Evolutionary conservation across 148 eudicot genomes (phyloP).

Genomic region (Fallopia convolvulus): DNA sequence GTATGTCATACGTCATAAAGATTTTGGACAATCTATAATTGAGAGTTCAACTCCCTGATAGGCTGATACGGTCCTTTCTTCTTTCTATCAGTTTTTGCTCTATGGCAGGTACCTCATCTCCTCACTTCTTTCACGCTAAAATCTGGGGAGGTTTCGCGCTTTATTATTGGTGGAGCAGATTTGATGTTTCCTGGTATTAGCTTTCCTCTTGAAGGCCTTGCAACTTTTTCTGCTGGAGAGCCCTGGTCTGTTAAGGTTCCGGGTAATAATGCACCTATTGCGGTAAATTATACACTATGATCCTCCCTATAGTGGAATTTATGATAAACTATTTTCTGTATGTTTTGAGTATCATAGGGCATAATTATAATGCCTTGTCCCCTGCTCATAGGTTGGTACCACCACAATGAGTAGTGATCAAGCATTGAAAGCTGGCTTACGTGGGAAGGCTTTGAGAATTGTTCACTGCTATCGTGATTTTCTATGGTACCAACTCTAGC

Average conservation of each 20-base stretch:
- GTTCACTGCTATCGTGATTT: conserved; percentile 59
- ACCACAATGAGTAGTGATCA: conserved; percentile 73
- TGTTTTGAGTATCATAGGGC: background rate
- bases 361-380: background rate
- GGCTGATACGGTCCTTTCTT: background rate
- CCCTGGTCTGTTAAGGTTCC: conserved; percentile 92
- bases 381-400: conserved; percentile 56
- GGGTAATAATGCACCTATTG: conserved; percentile 85
- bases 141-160: conserved; percentile 96
- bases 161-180: conserved; percentile 87
- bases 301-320: background rate
- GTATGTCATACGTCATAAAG: conserved; percentile 22
- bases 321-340: background rate
- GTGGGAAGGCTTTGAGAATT: conserved; percentile 82
- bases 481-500: conserved; percentile 43
- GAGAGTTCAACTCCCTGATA: background rate
- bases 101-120: conserved; percentile 87
- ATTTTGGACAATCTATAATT: background rate
- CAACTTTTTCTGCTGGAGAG: conserved; percentile 71
- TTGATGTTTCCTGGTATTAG: conserved; percentile 93
- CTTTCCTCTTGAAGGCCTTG: conserved; percentile 65
- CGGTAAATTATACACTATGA: conserved; percentile 34
- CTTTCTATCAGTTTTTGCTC: conserved; percentile 68
- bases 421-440: conserved; percentile 78
- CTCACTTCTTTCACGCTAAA: conserved; percentile 75